A percentile compares a stretch with the other conserved stretches of the same genome.
Conservation (phyloP, 257 asterid genomes). For the Buddleja alternifolia region DNA sequence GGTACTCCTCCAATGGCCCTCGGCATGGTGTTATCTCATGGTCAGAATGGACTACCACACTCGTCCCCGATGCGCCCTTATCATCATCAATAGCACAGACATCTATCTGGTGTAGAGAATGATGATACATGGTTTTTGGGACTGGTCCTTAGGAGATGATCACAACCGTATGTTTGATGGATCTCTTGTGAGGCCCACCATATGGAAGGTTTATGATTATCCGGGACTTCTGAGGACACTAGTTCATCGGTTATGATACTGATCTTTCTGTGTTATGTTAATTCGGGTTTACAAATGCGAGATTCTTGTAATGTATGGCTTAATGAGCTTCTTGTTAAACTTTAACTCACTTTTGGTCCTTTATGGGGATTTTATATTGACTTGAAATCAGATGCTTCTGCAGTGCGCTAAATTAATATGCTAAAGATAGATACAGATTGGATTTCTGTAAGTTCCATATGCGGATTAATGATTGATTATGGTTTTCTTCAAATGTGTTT, state of each 20-base stretch:
- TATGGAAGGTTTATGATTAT: no score
- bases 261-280: not conserved
- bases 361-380: not conserved
- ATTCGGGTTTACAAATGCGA: not conserved
- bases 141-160: no score
- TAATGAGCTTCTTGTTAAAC: slow-evolving; percentile 17
- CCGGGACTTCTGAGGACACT: not conserved
- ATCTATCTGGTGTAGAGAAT: slow-evolving; percentile 18
- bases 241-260: not conserved
- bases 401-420: no score
- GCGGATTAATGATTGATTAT: no score
- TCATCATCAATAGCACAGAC: slow-evolving; percentile 50
- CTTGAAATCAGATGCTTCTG: no score
- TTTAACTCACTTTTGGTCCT: slow-evolving; percentile 8
- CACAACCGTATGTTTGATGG: no score
- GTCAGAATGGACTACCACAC: slow-evolving; percentile 63
- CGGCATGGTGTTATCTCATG: slow-evolving; percentile 53
- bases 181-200: no score
- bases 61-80: slow-evolving; percentile 67
- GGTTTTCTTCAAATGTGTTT: no score
- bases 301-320: slow-evolving; percentile 26
- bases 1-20: slow-evolving; percentile 50
- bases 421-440: no score
- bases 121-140: not conserved
- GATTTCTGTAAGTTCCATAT: no score